Conservation (phyloP, 768 basidiomycete genomes). For the Collybia nuda region DNA sequence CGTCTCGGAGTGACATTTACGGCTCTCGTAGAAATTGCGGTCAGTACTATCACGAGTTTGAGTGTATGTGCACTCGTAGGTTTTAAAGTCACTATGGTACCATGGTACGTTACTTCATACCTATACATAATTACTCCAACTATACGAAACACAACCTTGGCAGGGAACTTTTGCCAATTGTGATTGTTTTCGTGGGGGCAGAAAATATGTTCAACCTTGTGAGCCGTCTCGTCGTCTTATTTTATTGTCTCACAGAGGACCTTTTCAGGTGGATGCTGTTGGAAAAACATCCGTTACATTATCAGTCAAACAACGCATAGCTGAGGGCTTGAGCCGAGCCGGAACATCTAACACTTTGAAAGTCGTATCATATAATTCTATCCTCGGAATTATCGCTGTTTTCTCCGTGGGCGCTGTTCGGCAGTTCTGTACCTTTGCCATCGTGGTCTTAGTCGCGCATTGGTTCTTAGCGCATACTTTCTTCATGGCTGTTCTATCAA, state of each 20-base stretch:
- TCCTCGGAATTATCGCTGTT: constrained; percentile 74
- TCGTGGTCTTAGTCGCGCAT: constrained; percentile 92
- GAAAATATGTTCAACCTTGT: constrained; percentile 98
- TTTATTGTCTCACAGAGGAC: constrained; percentile 20
- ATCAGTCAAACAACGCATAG: constrained; percentile 89
- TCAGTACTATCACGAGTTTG: constrained; percentile 91
- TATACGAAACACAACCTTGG: constrained; percentile 1
- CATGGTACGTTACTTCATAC: constrained; percentile 62
- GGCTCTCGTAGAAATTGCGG: constrained; percentile 86
- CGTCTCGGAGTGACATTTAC: constrained; percentile 91
- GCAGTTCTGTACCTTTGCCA: constrained; percentile 92
- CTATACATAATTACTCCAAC: not conserved
- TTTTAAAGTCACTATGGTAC: constrained; percentile 87
- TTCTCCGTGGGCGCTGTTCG: constrained; percentile 80
- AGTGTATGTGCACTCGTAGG: constrained; percentile 91
- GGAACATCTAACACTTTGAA: constrained; percentile 93
- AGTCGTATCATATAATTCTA: constrained; percentile 81
- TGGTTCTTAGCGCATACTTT: constrained; percentile 98
- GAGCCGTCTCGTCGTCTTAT: constrained; percentile 22
- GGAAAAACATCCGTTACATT: constrained; percentile 82
- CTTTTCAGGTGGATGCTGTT: constrained; percentile 74
- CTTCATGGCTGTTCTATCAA: constrained; percentile 91
- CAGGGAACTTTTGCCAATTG: constrained; percentile 89
- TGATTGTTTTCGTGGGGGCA: constrained; percentile 92
- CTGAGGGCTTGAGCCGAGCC: constrained; percentile 83